A percentile compares a stretch with the other conserved stretches of the same genome.
Evolutionary conservation across 768 basidiomycete species (phyloP).

Genomic region (Suillus decipiens): DNA sequence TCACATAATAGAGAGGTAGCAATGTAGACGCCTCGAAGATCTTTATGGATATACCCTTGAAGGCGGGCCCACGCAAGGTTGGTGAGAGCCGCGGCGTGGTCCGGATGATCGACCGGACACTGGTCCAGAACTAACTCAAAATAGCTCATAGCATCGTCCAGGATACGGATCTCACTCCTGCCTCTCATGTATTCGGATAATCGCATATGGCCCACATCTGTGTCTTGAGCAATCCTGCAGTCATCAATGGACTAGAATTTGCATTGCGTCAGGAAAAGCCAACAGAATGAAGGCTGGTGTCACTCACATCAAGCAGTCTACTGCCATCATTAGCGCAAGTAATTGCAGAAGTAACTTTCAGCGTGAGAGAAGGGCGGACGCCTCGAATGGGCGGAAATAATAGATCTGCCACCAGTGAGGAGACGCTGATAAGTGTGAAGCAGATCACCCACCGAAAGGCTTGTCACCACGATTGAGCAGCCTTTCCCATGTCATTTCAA

Average conservation of each 20-base stretch:
- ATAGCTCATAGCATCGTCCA: not conserved
- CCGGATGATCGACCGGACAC: not conserved
- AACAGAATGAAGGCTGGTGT: not conserved
- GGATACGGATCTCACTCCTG: not conserved
- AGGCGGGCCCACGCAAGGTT: constrained; percentile 24
- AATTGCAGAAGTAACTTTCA: not conserved
- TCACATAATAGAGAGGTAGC: constrained; percentile 22
- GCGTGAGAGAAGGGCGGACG: not conserved
- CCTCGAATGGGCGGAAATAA: not conserved
- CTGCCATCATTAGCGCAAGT: not conserved
- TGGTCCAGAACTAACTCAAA: not conserved
- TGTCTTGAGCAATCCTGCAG: not conserved
- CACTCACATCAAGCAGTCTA: not conserved
- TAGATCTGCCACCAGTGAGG: not conserved
- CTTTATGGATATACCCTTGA: constrained; percentile 1
- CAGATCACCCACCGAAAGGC: not conserved
- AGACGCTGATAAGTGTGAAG: not conserved
- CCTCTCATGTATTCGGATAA: not conserved
- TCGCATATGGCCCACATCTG: not conserved
- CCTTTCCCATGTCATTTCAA: not conserved
- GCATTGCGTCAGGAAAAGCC: not conserved
- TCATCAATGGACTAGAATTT: not conserved
- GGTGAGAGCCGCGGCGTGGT: not conserved
- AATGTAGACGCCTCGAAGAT: constrained; percentile 20
- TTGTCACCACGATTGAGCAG: not conserved